Percentiles rank a stretch among this genome's conserved stretches.
Conservation (phyloP, 805 yeast species). For the Komagataella pseudopastoris region DNA sequence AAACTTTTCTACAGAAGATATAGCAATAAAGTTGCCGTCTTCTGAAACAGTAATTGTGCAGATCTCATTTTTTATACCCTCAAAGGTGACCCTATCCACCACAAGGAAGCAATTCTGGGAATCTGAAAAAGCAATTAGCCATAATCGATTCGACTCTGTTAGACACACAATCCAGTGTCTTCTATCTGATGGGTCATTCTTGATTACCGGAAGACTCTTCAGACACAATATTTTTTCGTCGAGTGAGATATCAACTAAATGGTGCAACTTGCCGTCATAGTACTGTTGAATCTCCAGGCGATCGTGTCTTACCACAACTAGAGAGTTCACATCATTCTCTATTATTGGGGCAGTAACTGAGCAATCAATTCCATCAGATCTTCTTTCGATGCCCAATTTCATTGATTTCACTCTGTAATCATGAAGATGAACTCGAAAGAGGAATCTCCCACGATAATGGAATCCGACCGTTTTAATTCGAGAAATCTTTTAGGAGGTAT, state of each 20-base stretch:
- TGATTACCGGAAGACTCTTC: neutral
- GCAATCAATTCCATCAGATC: neutral
- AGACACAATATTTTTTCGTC: neutral
- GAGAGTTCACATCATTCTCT: neutral
- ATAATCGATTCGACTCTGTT: neutral
- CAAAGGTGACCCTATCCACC: neutral
- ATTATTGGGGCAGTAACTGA: neutral
- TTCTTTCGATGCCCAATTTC: neutral
- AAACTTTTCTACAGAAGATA: neutral
- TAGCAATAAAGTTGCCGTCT: neutral
- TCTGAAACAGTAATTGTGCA: neutral
- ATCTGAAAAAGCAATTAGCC: neutral
- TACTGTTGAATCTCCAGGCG: neutral
- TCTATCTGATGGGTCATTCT: neutral
- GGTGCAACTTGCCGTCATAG: neutral
- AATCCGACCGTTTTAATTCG: slow-evolving; percentile 13
- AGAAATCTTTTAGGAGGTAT: slow-evolving; percentile 13
- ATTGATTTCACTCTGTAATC: slow-evolving; percentile 2
- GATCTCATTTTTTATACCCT: neutral
- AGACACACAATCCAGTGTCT: neutral
- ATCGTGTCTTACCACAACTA: neutral
- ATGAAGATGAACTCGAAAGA: slow-evolving; percentile 12
- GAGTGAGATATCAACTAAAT: neutral
- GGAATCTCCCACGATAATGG: slow-evolving; percentile 13
- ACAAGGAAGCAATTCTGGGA: neutral